These are phyloP conservation scores for Pholiota conissans DNA, from an alignment of 768 basidiomycete genomes.

Conservation along the genomic window DNA sequence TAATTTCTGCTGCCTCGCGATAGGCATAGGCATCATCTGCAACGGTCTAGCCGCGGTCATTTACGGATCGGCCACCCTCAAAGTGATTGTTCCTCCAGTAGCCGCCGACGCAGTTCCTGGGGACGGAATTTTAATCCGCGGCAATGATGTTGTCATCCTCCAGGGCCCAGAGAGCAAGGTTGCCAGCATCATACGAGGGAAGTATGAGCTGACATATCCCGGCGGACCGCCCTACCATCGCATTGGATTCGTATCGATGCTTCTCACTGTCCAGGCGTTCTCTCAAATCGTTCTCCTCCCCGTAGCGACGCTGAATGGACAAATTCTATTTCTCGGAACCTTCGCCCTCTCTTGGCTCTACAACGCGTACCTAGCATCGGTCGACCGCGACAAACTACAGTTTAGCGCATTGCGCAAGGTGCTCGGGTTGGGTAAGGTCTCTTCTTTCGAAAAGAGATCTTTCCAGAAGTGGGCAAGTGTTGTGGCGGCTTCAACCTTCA, in stretches of 20 bases:
- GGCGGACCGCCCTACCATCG: constrained; percentile 7
- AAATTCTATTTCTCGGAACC: constrained; percentile 13
- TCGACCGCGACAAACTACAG: constrained; percentile 10
- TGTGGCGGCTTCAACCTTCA: constrained; percentile 7
- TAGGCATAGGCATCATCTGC: not conserved
- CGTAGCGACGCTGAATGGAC: constrained; percentile 10
- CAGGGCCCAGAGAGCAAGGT: constrained; percentile 12
- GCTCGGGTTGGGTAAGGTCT: not conserved
- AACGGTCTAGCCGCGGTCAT: not conserved
- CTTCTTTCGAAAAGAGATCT: constrained; percentile 1
- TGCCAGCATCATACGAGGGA: constrained; percentile 2
- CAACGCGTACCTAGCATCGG: constrained; percentile 15
- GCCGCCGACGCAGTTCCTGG: not conserved
- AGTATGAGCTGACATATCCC: constrained; percentile 7
- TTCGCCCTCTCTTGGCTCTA: constrained; percentile 16
- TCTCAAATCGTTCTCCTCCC: constrained; percentile 16
- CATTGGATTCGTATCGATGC: constrained; percentile 12
- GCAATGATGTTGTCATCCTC: constrained; percentile 5
- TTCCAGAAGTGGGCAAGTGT: constrained; percentile 8
- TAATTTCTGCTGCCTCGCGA: not conserved
- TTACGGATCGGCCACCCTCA: not conserved
- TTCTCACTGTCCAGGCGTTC: constrained; percentile 12
- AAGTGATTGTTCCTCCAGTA: not conserved
- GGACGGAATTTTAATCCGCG: not conserved
- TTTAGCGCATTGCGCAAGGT: not conserved